phyloP scores from a whole-genome alignment of 2,329 filamentous ascomycete species.

The Scedosporium aurantiacum region DNA sequence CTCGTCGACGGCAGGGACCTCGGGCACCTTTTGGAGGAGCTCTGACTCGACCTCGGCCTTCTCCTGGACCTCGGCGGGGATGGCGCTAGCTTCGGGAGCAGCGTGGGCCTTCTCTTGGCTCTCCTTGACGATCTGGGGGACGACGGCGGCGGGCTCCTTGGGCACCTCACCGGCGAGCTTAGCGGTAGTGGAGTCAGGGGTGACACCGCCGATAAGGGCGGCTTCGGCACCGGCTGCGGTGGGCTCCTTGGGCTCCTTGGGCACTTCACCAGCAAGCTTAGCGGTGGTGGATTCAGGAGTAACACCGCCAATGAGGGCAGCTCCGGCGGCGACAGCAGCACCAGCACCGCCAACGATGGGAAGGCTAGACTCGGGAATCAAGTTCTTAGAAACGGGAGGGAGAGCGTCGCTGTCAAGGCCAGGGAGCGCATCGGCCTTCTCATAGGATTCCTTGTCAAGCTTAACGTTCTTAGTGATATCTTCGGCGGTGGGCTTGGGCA shows the following conservation, averaged over 20 bases:
- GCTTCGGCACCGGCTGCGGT: constrained; percentile 18
- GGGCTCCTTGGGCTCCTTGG: constrained; percentile 47
- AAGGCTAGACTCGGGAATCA: constrained; percentile 76
- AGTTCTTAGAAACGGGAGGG: constrained; percentile 45
- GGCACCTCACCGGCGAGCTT: constrained; percentile 56
- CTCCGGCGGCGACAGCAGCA: constrained; percentile 21
- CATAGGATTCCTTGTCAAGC: constrained; percentile 74
- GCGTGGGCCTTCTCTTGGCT: constrained; percentile 46
- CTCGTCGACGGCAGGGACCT: constrained; percentile 42
- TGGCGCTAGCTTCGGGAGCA: neutral
- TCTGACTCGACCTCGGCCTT: constrained; percentile 6
- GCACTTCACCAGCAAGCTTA: constrained; percentile 13
- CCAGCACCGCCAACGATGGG: constrained; percentile 38
- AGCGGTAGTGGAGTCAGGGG: constrained; percentile 48
- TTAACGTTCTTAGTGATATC: constrained; percentile 60
- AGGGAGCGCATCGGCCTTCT: constrained; percentile 58
- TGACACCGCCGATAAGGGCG: constrained; percentile 39
- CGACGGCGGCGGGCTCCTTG: constrained; percentile 36
- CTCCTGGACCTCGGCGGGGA: constrained; percentile 5
- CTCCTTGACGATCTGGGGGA: constrained; percentile 49
- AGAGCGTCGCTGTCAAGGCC: constrained; percentile 32
- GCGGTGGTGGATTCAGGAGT: constrained; percentile 53
- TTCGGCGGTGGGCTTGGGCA: constrained; percentile 60
- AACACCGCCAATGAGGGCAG: constrained; percentile 41
- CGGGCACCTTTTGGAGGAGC: constrained; percentile 41